These are phyloP conservation scores for Vitis riparia DNA, from an alignment of 164 flowering plant genomes.

Conservation along the genomic window DNA sequence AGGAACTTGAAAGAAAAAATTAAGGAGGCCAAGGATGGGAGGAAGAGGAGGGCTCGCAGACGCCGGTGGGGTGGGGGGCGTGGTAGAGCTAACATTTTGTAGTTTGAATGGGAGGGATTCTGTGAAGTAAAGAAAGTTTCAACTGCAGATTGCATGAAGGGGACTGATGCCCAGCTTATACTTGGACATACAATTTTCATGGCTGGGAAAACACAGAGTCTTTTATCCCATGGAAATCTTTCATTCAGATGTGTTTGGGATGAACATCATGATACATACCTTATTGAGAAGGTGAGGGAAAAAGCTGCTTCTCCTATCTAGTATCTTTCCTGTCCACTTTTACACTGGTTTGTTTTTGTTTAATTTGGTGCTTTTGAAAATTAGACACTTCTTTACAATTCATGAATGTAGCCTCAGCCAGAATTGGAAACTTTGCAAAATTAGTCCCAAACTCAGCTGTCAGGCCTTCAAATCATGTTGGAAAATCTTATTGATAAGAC, in stretches of 20 bases:
- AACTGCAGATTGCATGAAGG: neutral
- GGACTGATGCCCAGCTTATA: neutral
- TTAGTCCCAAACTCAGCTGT: too few relatives aligned
- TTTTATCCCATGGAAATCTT: neutral
- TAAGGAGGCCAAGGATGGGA: constrained; percentile 58
- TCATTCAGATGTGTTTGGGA: neutral
- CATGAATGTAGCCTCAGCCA: too few relatives aligned
- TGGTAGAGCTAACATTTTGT: constrained; percentile 21
- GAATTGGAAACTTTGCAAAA: too few relatives aligned
- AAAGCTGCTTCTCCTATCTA: too few relatives aligned
- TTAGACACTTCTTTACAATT: too few relatives aligned
- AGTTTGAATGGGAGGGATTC: constrained; percentile 1
- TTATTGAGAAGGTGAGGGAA: neutral
- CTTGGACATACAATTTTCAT: neutral
- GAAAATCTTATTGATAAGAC: too few relatives aligned
- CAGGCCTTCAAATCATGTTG: too few relatives aligned
- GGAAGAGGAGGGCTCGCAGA: constrained; percentile 52
- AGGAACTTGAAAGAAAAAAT: constrained; percentile 71
- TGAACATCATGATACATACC: neutral
- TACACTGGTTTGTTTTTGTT: too few relatives aligned
- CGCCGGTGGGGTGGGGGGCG: constrained; percentile 45
- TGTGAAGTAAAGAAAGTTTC: neutral
- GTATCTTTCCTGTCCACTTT: too few relatives aligned
- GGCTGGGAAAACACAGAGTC: neutral
- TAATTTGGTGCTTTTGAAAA: too few relatives aligned